Conservation (phyloP, 176 grass and related monocot species). For the Phoenix dactylifera region DNA sequence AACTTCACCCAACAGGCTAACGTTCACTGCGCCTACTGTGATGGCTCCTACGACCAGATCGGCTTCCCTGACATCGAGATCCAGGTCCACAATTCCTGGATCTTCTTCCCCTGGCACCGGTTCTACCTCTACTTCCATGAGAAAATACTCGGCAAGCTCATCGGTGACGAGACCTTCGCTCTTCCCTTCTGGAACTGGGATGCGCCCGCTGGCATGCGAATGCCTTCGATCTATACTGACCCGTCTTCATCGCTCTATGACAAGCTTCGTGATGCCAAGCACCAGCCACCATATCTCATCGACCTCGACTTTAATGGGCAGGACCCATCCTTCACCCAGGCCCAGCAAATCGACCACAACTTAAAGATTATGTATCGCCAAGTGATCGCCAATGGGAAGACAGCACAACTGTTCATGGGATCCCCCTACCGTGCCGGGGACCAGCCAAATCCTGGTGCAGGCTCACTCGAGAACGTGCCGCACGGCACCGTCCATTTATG, state of each 20-base stretch:
- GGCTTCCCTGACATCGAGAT: slow-evolving; percentile 41
- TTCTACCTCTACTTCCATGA: slow-evolving; percentile 61
- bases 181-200: slow-evolving; percentile 94
- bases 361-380: slow-evolving; percentile 65
- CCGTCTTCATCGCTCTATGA: slow-evolving; percentile 35
- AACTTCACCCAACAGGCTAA: slow-evolving; percentile 66
- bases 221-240: slow-evolving; percentile 46
- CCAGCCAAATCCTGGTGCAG: slow-evolving; percentile 26
- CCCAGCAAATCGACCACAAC: slow-evolving; percentile 37
- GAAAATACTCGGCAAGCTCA: slow-evolving; percentile 61
- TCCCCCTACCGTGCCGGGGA: slow-evolving; percentile 50
- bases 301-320: slow-evolving; percentile 38
- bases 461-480: slow-evolving; percentile 36
- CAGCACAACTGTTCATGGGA: slow-evolving; percentile 44
- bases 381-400: slow-evolving; percentile 46
- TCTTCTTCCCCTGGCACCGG: slow-evolving; percentile 81
- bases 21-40: slow-evolving; percentile 53
- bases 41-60: slow-evolving; percentile 44
- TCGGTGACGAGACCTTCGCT: slow-evolving; percentile 63
- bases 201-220: slow-evolving; percentile 42
- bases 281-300: slow-evolving; percentile 36
- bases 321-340: slow-evolving; percentile 20
- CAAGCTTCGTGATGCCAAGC: slow-evolving; percentile 25
- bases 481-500: slow-evolving; percentile 21
- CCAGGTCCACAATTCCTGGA: slow-evolving; percentile 52